phyloP scores from a whole-genome alignment of 2,329 filamentous ascomycete species.

The Trichophyton rubrum region DNA sequence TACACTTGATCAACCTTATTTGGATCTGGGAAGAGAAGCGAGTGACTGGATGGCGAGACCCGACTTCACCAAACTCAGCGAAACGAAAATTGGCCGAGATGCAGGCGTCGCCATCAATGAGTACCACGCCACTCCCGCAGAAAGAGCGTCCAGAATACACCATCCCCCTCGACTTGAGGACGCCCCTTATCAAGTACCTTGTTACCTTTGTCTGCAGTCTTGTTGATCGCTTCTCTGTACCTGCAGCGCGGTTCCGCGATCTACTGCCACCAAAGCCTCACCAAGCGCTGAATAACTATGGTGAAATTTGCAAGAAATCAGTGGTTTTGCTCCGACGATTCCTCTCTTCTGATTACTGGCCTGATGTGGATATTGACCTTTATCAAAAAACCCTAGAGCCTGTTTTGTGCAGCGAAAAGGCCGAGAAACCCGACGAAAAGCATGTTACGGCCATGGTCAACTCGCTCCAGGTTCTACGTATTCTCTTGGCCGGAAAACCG shows the following conservation, averaged over 20 bases:
- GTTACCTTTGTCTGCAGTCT: conserved; percentile 89
- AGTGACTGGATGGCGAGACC: conserved; percentile 38
- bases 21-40: conserved; percentile 86
- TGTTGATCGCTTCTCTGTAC: conserved; percentile 69
- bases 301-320: conserved; percentile 76
- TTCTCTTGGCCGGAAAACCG: conserved; percentile 74
- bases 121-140: conserved; percentile 31
- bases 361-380: conserved; percentile 78
- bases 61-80: conserved; percentile 57
- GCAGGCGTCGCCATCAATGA: conserved; percentile 38
- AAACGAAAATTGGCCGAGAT: conserved; percentile 69
- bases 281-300: conserved; percentile 43
- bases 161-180: conserved; percentile 54
- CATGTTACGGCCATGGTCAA: conserved; percentile 84
- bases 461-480: conserved; percentile 78
- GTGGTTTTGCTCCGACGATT: conserved; percentile 72
- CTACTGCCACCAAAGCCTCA: conserved; percentile 33
- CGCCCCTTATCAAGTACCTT: conserved; percentile 84
- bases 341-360: conserved; percentile 79
- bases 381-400: conserved; percentile 83
- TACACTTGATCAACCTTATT: conserved; percentile 82
- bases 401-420: conserved; percentile 71
- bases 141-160: conserved; percentile 52
- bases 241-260: conserved; percentile 55
- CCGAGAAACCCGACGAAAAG: conserved; percentile 69